Evolutionary conservation across 2,329 filamentous ascomycete genomes (phyloP).

Genomic region (Exophiala alcalophila): DNA sequence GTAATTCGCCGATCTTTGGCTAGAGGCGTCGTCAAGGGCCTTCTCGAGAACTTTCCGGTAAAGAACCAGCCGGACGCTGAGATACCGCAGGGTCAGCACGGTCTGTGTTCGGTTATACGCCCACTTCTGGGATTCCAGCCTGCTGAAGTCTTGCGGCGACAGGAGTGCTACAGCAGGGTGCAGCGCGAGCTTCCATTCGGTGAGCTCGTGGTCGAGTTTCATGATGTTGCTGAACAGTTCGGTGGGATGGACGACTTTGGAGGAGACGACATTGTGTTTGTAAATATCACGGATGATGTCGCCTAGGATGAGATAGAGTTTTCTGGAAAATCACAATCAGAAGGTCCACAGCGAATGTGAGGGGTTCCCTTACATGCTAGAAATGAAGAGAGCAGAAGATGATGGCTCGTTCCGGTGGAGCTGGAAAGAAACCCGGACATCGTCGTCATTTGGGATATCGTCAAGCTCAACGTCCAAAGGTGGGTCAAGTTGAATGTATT

Average conservation of each 20-base stretch:
- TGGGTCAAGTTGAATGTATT: conserved; percentile 6
- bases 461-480: conserved; percentile 6
- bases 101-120: conserved; percentile 1
- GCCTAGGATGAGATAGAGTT: conserved; percentile 6
- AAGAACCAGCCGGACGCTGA: conserved; percentile 2
- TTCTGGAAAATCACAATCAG: not conserved
- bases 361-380: conserved; percentile 5
- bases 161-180: not conserved
- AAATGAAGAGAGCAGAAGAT: not conserved
- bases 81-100: conserved; percentile 3
- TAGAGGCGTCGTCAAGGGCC: not conserved
- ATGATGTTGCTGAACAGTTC: conserved; percentile 8
- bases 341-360: not conserved
- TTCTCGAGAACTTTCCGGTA: conserved; percentile 8
- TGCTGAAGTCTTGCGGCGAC: not conserved
- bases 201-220: conserved; percentile 2
- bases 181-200: conserved; percentile 1
- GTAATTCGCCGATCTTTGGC: too few relatives aligned
- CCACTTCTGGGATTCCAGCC: conserved; percentile 5
- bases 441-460: not conserved
- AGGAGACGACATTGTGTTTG: conserved; percentile 7
- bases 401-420: not conserved
- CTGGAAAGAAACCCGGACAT: not conserved
- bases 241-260: not conserved
- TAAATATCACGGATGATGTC: conserved; percentile 9